phyloP scores from a whole-genome alignment of 2,329 filamentous ascomycete genomes.

The Biscogniauxia mediterranea region DNA sequence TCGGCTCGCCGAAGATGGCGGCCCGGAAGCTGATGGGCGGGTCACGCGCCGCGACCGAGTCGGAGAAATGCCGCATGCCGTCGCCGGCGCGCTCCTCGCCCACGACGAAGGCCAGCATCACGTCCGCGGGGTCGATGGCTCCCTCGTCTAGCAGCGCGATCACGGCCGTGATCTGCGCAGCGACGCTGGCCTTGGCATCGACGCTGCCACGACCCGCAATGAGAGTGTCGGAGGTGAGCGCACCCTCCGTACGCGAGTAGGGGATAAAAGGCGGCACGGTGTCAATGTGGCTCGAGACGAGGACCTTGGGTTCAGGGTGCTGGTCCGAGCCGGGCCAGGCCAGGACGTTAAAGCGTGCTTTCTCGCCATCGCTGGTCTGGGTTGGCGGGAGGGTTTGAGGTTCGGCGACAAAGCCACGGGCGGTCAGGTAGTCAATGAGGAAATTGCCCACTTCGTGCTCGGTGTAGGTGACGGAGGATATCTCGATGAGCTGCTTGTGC shows the following conservation, averaged over 20 bases:
- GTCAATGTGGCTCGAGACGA: slow-evolving; percentile 83
- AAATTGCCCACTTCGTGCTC: slow-evolving; percentile 69
- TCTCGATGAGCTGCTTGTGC: slow-evolving; percentile 72
- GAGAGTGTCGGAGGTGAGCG: slow-evolving; percentile 42
- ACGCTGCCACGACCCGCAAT: slow-evolving; percentile 74
- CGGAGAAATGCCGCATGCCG: slow-evolving; percentile 67
- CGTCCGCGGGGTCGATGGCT: slow-evolving; percentile 45
- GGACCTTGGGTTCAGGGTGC: slow-evolving; percentile 52
- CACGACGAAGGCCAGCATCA: slow-evolving; percentile 67
- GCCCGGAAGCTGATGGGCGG: slow-evolving; percentile 51
- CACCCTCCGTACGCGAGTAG: slow-evolving; percentile 56
- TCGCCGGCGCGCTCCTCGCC: slow-evolving; percentile 80
- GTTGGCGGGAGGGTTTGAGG: slow-evolving; percentile 41
- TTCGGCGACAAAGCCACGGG: slow-evolving; percentile 42
- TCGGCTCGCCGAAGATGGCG: slow-evolving; percentile 91
- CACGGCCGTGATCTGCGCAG: slow-evolving; percentile 70
- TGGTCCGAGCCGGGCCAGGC: slow-evolving; percentile 58
- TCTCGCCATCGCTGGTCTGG: slow-evolving; percentile 28
- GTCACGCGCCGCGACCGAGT: slow-evolving; percentile 31
- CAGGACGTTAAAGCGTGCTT: slow-evolving; percentile 69
- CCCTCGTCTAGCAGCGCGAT: slow-evolving; percentile 47
- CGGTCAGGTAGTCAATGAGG: slow-evolving; percentile 63
- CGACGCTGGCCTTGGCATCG: slow-evolving; percentile 68
- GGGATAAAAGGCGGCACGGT: slow-evolving; percentile 71
- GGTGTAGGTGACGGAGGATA: slow-evolving; percentile 67